A percentile compares a stretch with the other conserved stretches of the same genome.
Evolutionary conservation across 1,284 basidiomycete species (phyloP).

Genomic region (Puccinia sorghi): DNA sequence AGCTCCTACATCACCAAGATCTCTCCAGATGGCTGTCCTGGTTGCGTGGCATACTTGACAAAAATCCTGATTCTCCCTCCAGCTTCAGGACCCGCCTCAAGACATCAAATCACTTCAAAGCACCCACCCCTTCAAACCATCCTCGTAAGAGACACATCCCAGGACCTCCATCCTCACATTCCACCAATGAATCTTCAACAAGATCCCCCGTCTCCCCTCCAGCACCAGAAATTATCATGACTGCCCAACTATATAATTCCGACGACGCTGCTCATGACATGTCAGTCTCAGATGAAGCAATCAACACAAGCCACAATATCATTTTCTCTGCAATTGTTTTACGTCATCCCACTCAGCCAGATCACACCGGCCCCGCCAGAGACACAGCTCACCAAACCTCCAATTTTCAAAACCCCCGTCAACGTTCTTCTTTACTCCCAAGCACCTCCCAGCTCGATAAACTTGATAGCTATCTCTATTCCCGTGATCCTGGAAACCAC

Average conservation of each 20-base stretch:
- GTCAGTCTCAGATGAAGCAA: not conserved
- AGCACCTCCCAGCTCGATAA: not conserved
- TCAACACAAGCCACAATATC: conserved; percentile 11
- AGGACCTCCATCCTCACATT: conserved; percentile 1
- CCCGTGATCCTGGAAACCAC: not conserved
- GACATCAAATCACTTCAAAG: not conserved
- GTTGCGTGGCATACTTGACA: conserved; percentile 26
- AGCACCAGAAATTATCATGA: conserved; percentile 41
- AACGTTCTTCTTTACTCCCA: not conserved
- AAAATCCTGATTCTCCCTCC: not conserved
- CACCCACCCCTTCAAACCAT: not conserved
- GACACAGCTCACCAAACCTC: not conserved
- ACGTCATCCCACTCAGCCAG: conserved; percentile 4
- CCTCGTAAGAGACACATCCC: conserved; percentile 11
- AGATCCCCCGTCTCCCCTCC: not conserved
- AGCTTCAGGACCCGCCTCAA: conserved; percentile 19
- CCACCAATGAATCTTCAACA: not conserved
- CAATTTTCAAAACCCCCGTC: not conserved
- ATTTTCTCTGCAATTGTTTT: conserved; percentile 35
- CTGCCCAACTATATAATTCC: conserved; percentile 11
- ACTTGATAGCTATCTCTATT: not conserved
- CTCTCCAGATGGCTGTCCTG: conserved; percentile 39
- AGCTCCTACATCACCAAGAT: conserved; percentile 24
- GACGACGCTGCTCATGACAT: not conserved
- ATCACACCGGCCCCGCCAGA: not conserved